Evolutionary conservation across 2,329 filamentous ascomycete genomes (phyloP), one percentile per base, ranked within the genome.

Genomic region (Ilyonectria robusta): DNA sequence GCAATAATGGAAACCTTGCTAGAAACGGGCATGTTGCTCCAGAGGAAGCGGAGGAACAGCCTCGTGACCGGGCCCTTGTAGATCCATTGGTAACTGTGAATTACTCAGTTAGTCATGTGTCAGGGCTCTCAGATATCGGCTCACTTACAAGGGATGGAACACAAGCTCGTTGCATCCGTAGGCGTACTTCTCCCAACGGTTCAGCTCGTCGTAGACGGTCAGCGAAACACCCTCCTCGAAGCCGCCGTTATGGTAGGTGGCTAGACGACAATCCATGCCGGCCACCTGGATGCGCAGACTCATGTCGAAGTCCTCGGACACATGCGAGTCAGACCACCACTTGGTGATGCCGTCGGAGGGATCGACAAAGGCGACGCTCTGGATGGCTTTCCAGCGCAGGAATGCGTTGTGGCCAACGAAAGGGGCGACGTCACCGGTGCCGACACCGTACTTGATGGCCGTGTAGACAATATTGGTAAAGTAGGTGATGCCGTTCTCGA

Each of bases 351-450:
- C 87, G 58, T 89, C 77, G 0, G 72, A 71, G 0, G 60, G 57
- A 23, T 76, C 74, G 2, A 71, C 70, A 29, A 76, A 76, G 0
- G 70, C 37, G 9, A 76, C 74, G 7, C 69, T 71, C 54, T 76
- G 74, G 0, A 76, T 67, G n/a, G 74, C 76, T 40, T 76, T 75
- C 92, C 92, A 94, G 26, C 92, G 86, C 17, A 94, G 83, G 67
- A 94, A 88, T 1, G 92, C 92, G 75, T 94, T 94, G 82, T 94
- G 92, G 1, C 92, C 92, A 69, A 94, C 92, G 72, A 94, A 94
- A 0, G 91, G 92, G 0, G 92, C 90, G 8, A 92, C 88, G 59
- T 94, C 92, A 6, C 92, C 92, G 57, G 89, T 91, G 9, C 89
- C 88, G 31, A 94, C 91, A 19, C 89, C 88, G 75, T 91, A 94